A percentile compares a stretch with the other conserved stretches of the same genome.
Conservation (phyloP, 352 stramenopile species). For the Blastocystis sp. region DNA sequence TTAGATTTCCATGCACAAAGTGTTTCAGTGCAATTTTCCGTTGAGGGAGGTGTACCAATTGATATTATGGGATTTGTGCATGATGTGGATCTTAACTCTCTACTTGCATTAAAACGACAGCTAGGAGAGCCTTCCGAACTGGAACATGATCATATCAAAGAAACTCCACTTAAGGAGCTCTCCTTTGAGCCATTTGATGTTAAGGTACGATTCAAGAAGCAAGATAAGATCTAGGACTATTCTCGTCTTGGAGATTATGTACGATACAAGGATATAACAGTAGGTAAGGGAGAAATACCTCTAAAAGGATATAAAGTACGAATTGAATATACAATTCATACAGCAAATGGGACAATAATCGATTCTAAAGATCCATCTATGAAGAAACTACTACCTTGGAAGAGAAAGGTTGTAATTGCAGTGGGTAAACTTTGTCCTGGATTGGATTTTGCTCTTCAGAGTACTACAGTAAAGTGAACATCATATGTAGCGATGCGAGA, state of each 20-base stretch:
- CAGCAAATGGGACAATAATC: neutral
- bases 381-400: neutral
- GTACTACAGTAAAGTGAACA: neutral
- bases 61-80: constrained; percentile 46
- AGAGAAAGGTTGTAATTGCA: constrained; percentile 4
- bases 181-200: constrained; percentile 55
- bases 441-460: constrained; percentile 17
- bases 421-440: constrained; percentile 50
- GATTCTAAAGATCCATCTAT: neutral
- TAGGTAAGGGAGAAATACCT: neutral
- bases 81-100: constrained; percentile 50
- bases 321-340: constrained; percentile 1
- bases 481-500: constrained; percentile 55
- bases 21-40: neutral
- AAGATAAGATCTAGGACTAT: neutral
- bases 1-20: neutral
- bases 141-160: neutral
- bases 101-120: constrained; percentile 23
- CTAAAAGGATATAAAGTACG: neutral
- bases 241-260: constrained; percentile 11
- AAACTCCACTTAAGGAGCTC: neutral
- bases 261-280: constrained; percentile 39
- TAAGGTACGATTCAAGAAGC: neutral
- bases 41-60: neutral
- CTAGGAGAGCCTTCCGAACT: neutral